Percentiles rank a stretch among this genome's conserved stretches.
phyloP scores from a whole-genome alignment of 1,284 basidiomycete species.

The Apiotrichum siamense region DNA sequence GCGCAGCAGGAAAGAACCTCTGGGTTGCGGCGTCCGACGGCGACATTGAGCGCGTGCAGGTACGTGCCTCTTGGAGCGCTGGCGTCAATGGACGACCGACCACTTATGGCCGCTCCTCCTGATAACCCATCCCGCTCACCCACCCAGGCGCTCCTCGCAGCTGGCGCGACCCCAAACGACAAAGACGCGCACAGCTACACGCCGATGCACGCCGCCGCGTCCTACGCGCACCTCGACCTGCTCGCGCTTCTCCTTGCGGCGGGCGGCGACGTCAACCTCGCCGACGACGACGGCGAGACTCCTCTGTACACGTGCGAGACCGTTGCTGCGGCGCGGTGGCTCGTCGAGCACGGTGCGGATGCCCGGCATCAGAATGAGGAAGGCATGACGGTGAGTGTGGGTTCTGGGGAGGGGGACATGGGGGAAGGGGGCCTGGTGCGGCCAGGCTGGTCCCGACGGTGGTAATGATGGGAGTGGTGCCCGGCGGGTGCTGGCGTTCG shows the following conservation, averaged over 20 bases:
- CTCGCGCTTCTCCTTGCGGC: conserved; percentile 69
- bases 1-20: conserved; percentile 59
- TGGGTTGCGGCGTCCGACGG: conserved; percentile 90
- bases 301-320: conserved; percentile 85
- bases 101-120: not conserved
- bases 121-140: not conserved
- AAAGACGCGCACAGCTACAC: conserved; percentile 77
- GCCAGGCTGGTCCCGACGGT: no score
- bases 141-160: conserved; percentile 48
- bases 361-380: conserved; percentile 60
- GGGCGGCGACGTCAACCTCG: conserved; percentile 80
- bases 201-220: conserved; percentile 92
- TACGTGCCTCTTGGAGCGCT: no score
- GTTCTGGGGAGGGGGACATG: no score
- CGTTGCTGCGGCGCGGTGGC: conserved; percentile 66
- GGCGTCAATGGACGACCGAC: no score
- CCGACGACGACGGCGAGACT: conserved; percentile 82
- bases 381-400: conserved; percentile 62
- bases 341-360: conserved; percentile 73
- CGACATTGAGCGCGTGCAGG: conserved; percentile 54
- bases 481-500: no score
- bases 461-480: no score
- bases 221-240: conserved; percentile 72
- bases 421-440: no score
- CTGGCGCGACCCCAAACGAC: conserved; percentile 66